These are phyloP conservation scores for Huntiella omanensis DNA, from an alignment of 2,329 filamentous ascomycete species.

Conservation along the genomic window DNA sequence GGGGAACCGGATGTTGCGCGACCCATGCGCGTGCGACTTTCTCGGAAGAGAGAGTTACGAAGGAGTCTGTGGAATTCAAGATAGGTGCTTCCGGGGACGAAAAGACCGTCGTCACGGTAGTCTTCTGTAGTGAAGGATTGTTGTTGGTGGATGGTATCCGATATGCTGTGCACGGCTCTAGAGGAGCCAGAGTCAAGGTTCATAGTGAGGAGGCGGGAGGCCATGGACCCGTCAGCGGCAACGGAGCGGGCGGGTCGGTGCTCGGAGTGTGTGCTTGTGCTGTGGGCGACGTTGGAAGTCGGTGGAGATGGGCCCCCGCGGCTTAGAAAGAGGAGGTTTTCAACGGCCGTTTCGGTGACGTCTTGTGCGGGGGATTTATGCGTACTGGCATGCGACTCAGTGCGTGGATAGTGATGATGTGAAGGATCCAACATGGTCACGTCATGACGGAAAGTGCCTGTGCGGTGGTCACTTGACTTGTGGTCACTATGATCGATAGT, in stretches of 20 bases:
- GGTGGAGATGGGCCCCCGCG: constrained; percentile 14
- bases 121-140: constrained; percentile 19
- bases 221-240: not conserved
- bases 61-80: constrained; percentile 27
- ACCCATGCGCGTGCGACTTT: constrained; percentile 19
- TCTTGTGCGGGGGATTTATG: not conserved
- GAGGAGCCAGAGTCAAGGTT: constrained; percentile 3
- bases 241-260: not conserved
- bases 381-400: not conserved
- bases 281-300: constrained; percentile 9
- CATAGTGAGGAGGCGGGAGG: constrained; percentile 1
- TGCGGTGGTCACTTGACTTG: not conserved
- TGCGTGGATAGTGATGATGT: not conserved
- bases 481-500: not conserved
- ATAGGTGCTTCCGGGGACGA: constrained; percentile 27
- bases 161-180: constrained; percentile 14
- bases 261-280: constrained; percentile 3
- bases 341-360: constrained; percentile 18
- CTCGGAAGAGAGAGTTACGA: constrained; percentile 25
- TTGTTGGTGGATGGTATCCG: constrained; percentile 10
- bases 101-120: constrained; percentile 23
- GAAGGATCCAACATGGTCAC: not conserved
- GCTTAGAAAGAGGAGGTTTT: constrained; percentile 19
- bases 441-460: not conserved
- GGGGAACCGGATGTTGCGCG: constrained; percentile 2